phyloP scores from a whole-genome alignment of 495 filamentous ascomycete species.

The Barbatosphaeria neglecta region DNA sequence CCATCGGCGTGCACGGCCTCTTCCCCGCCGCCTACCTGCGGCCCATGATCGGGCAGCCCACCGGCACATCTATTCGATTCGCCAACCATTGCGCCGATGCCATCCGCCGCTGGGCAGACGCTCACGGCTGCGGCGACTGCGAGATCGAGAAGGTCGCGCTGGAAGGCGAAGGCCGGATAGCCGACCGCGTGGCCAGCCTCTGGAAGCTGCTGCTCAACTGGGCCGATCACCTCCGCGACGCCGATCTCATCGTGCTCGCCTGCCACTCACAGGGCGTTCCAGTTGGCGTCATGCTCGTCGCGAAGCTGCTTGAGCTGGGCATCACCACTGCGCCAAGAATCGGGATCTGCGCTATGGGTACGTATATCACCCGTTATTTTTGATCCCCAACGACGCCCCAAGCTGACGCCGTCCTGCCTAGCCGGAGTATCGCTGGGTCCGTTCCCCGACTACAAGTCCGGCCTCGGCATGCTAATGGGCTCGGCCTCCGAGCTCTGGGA shows the following conservation, averaged over 20 bases:
- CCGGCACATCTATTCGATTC: slow-evolving; percentile 88
- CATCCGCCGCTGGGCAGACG: slow-evolving; percentile 68
- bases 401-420: slow-evolving; percentile 10
- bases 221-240: slow-evolving; percentile 78
- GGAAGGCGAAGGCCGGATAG: slow-evolving; percentile 95
- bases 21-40: slow-evolving; percentile 80
- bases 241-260: slow-evolving; percentile 80
- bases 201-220: slow-evolving; percentile 94
- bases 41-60: slow-evolving; percentile 83
- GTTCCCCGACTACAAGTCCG: slow-evolving; percentile 74
- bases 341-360: slow-evolving; percentile 75
- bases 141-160: slow-evolving; percentile 85
- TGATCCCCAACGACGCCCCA: slow-evolving; percentile 2
- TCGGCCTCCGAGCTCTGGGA: slow-evolving; percentile 89
- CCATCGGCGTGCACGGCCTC: slow-evolving; percentile 90
- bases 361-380: slow-evolving; percentile 7
- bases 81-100: slow-evolving; percentile 77
- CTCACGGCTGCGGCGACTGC: slow-evolving; percentile 49
- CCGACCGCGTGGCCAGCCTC: slow-evolving; percentile 75
- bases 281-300: slow-evolving; percentile 84
- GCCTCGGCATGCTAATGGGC: slow-evolving; percentile 64
- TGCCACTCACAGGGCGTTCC: slow-evolving; percentile 95
- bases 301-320: slow-evolving; percentile 73
- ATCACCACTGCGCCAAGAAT: slow-evolving; percentile 58
- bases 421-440: slow-evolving; percentile 91